These are phyloP conservation scores for Auxenochlorella pyrenoidosa DNA, from an alignment of 139 green algal species.

Conservation along the genomic window DNA sequence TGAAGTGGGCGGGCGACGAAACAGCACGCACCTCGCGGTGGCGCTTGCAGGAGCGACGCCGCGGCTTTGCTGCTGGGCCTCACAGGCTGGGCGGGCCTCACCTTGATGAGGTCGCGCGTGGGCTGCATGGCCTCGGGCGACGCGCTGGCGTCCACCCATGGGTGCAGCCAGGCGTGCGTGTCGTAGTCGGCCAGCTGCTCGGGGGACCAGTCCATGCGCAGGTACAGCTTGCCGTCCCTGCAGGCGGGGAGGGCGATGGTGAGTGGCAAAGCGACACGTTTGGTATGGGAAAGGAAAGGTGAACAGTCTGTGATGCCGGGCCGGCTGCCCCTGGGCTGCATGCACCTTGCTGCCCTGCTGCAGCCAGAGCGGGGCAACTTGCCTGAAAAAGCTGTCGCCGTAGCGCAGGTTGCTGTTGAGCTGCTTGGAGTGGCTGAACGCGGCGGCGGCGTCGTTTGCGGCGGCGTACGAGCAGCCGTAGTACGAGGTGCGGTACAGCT, in stretches of 20 bases:
- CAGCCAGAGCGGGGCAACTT: background rate
- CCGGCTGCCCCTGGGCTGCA: too few relatives aligned
- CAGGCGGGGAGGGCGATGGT: background rate
- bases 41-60: too few relatives aligned
- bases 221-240: conserved; percentile 19
- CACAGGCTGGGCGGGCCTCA: background rate
- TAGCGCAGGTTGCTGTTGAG: conserved; percentile 1
- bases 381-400: conserved; percentile 26
- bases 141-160: background rate
- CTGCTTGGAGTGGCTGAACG: background rate
- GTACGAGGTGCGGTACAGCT: conserved; percentile 3
- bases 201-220: conserved; percentile 11
- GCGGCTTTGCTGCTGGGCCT: too few relatives aligned
- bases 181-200: conserved; percentile 9
- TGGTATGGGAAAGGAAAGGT: too few relatives aligned
- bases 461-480: background rate
- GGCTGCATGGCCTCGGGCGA: conserved; percentile 28
- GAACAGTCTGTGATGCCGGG: too few relatives aligned
- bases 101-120: conserved; percentile 6
- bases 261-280: too few relatives aligned
- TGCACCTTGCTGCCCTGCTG: too few relatives aligned
- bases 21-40: too few relatives aligned
- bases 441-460: background rate
- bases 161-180: conserved; percentile 1
- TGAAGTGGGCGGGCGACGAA: too few relatives aligned